Evolutionary conservation across 768 basidiomycete genomes (phyloP), one percentile per base, ranked within the genome.

Genomic region (Hygrocybe coccinea): DNA sequence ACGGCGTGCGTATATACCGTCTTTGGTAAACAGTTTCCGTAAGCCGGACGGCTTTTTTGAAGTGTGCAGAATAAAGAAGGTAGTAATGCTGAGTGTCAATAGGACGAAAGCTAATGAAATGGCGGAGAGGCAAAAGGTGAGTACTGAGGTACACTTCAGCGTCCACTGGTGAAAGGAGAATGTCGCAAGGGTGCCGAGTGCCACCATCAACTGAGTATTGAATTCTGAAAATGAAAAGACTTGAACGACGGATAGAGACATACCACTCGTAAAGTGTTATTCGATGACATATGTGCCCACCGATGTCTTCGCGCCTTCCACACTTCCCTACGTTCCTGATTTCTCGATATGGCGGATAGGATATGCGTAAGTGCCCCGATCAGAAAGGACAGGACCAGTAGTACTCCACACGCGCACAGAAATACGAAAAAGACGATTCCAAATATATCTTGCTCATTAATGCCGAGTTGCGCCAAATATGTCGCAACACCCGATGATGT

Each of bases 381-480:
- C 12, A 54, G 10, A 14, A 45, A 14, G 25, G 15, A 33, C 25
- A 46, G 10, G 14, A 14, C 52, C 19, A 54, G 43, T 12, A 54
- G 19, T 3, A 34, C 3, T 22, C 46, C 52, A 34, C 52, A 54
- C 21, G 39, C 52, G 33, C 39, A 45, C 12, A 54, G 52, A 36
- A 54, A 54, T 15, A 54, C 41, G 17, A 54, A n/a, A 41, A 7
- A 54, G 17, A 46, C 44, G 17, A 54, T 17, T 11, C 17, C 22
- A 46, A 45, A 54, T 12, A 54, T 21, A 19, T 54, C 52, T 45
- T 54, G 52, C n/a, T 46, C n/a, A 11, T 41, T 29, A 12, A 54
- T 14, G 33, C 44, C 25, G 2, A 54, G n/a, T 21, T 46, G 10
- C 11, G 41, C 11, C 12, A 39, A 15, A 34, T 54, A 54, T 7